Conservation (phyloP, 1,284 basidiomycete species). For the Leccinum fuscescens region DNA sequence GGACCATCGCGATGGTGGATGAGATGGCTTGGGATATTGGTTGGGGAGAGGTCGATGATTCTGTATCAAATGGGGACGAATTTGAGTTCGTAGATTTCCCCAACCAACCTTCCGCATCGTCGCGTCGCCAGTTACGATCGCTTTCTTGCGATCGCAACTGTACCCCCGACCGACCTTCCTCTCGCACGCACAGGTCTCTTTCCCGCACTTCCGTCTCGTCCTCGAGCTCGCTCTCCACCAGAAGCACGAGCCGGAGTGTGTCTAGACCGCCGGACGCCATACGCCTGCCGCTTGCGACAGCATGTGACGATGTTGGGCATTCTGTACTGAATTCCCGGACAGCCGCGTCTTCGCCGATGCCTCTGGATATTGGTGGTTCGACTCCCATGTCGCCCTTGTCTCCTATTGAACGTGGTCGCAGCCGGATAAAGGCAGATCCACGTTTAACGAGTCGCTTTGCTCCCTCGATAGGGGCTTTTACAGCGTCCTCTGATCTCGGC, state of each 20-base stretch:
- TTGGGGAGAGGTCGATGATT: constrained; percentile 51
- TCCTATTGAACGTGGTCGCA: constrained; percentile 40
- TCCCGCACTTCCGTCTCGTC: constrained; percentile 42
- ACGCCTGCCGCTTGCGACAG: constrained; percentile 21
- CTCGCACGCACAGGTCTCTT: constrained; percentile 37
- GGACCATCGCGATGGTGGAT: constrained; percentile 75
- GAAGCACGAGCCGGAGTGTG: constrained; percentile 33
- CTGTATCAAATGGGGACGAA: constrained; percentile 31
- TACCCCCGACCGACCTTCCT: constrained; percentile 4
- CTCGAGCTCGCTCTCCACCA: constrained; percentile 34
- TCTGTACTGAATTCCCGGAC: constrained; percentile 17
- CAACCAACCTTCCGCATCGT: constrained; percentile 10
- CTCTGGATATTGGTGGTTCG: constrained; percentile 32
- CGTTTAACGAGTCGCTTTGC: constrained; percentile 37
- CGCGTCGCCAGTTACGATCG: constrained; percentile 18
- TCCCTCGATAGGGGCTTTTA: constrained; percentile 27
- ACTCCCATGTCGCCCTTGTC: constrained; percentile 30
- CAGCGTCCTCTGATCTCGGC: constrained; percentile 23
- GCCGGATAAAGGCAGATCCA: constrained; percentile 33
- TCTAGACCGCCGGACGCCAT: constrained; percentile 22
- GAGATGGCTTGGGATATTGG: constrained; percentile 80
- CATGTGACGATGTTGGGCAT: constrained; percentile 16
- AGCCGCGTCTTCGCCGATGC: constrained; percentile 25
- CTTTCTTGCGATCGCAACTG: constrained; percentile 12
- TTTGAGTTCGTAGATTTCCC: constrained; percentile 26